These are phyloP conservation scores for Euphrasia arctica DNA, from an alignment of 305 asterid species.

Conservation along the genomic window DNA sequence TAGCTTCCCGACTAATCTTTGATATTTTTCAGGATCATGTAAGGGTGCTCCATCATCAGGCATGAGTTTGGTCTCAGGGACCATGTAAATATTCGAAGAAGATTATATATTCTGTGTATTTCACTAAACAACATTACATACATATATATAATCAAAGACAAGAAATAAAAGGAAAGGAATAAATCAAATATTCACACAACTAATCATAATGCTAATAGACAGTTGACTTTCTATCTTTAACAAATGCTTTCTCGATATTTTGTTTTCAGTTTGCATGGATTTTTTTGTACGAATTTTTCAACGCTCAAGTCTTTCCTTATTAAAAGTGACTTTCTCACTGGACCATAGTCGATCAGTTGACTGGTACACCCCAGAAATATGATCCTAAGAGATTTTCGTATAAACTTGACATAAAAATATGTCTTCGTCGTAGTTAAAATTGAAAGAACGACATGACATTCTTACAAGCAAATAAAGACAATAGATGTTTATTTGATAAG, in stretches of 20 bases:
- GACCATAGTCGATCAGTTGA: background rate
- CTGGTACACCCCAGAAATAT: background rate
- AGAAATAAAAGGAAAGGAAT: too few species aligned
- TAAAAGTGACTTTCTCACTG: background rate
- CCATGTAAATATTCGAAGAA: too few species aligned
- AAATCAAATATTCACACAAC: too few species aligned
- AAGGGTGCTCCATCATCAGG: too few species aligned
- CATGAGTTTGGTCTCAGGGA: too few species aligned
- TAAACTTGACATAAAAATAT: background rate
- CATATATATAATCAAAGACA: too few species aligned
- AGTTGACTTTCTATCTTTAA: too few species aligned
- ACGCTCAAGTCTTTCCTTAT: background rate
- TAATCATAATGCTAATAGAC: too few species aligned
- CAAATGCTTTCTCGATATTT: background rate
- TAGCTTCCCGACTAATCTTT: too few species aligned
- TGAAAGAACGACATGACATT: background rate
- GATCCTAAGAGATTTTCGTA: background rate
- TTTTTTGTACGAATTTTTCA: background rate
- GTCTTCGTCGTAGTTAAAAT: background rate
- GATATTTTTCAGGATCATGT: too few species aligned
- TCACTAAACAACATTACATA: too few species aligned
- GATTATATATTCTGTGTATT: too few species aligned
- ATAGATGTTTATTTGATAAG: background rate
- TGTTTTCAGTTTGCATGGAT: background rate
- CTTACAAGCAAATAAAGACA: background rate